Evolutionary conservation across 108 stramenopile species (phyloP).

Genomic region (Skeletonema costatum): DNA sequence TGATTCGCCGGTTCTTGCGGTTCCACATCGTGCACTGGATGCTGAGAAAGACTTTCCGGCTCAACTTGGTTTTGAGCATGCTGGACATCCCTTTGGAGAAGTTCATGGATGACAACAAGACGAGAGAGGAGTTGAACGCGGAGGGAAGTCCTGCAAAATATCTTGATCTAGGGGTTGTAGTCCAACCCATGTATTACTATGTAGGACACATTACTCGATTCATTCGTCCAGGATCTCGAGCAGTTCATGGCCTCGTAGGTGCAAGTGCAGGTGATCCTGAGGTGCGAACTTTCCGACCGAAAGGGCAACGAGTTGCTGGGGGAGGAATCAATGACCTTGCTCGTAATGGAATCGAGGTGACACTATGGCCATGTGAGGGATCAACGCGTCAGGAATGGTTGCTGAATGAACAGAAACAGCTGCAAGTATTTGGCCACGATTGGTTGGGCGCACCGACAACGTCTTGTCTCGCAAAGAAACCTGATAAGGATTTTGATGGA

Average conservation of each 20-base stretch:
- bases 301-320: conserved; percentile 68
- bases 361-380: conserved; percentile 90
- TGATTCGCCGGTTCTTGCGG: conserved; percentile 85
- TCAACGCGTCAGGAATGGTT: conserved; percentile 79
- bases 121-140: conserved; percentile 80
- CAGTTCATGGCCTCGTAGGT: conserved; percentile 66
- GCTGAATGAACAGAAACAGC: conserved; percentile 46
- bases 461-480: conserved; percentile 54
- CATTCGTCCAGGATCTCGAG: conserved; percentile 74
- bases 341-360: conserved; percentile 80
- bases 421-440: conserved; percentile 76
- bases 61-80: conserved; percentile 64
- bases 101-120: conserved; percentile 69
- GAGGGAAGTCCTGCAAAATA: conserved; percentile 74
- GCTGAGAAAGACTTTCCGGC: conserved; percentile 34
- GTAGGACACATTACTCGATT: conserved; percentile 88
- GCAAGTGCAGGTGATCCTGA: conserved; percentile 38
- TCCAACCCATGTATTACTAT: conserved; percentile 92
- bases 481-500: conserved; percentile 57
- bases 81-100: conserved; percentile 58
- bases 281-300: conserved; percentile 63
- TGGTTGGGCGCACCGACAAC: conserved; percentile 77
- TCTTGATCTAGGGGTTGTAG: conserved; percentile 69
- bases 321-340: conserved; percentile 83
- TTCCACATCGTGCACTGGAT: conserved; percentile 75